Percentiles rank a stretch among this genome's conserved stretches.
Evolutionary conservation across 139 green algal species (phyloP).

Genomic region (Spirogloea muscicola): DNA sequence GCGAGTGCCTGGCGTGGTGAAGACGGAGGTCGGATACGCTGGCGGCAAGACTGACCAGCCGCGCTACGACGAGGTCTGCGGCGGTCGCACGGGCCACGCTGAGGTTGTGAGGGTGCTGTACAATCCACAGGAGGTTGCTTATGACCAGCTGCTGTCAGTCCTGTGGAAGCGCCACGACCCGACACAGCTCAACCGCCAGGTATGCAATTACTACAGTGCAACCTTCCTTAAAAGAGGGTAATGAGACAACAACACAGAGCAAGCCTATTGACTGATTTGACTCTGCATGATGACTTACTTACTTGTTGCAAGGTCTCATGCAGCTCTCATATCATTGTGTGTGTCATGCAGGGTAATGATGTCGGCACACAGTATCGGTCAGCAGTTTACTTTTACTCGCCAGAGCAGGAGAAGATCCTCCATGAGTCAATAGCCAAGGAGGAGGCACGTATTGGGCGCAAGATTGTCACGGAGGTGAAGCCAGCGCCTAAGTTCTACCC

Average conservation of each 20-base stretch:
- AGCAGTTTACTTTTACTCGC: constrained; percentile 67
- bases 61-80: constrained; percentile 54
- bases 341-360: constrained; percentile 68
- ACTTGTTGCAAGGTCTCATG: too few relatives aligned
- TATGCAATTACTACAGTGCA: too few relatives aligned
- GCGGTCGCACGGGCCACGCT: constrained; percentile 60
- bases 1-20: constrained; percentile 62
- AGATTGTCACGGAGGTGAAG: constrained; percentile 37
- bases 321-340: too few relatives aligned
- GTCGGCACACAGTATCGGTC: constrained; percentile 73
- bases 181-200: constrained; percentile 48
- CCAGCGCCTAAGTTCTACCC: constrained; percentile 31
- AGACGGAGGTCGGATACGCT: constrained; percentile 38
- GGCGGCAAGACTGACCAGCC: constrained; percentile 26
- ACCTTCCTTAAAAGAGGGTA: neutral
- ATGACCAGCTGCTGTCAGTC: constrained; percentile 68
- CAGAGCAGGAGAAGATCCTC: constrained; percentile 37
- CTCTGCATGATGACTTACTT: too few relatives aligned
- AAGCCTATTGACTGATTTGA: too few relatives aligned
- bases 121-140: constrained; percentile 59
- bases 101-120: constrained; percentile 84
- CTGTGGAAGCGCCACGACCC: constrained; percentile 76
- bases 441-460: constrained; percentile 21
- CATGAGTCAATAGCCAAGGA: constrained; percentile 16
- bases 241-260: too few relatives aligned